These are phyloP conservation scores for Talaromyces sp. DNA, from an alignment of 2,329 filamentous ascomycete genomes.

Conservation along the genomic window DNA sequence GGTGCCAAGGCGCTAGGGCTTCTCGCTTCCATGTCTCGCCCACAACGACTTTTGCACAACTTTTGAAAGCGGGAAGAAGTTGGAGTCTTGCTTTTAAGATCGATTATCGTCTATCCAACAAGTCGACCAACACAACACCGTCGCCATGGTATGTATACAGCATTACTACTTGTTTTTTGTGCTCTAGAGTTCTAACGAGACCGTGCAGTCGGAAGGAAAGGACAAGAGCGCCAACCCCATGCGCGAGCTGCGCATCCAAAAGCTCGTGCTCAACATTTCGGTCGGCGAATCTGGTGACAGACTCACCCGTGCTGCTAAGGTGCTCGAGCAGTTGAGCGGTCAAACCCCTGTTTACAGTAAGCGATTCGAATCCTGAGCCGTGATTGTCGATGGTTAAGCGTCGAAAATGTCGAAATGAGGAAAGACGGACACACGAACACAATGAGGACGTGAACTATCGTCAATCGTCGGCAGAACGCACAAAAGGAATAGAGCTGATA, in stretches of 20 bases:
- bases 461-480: not conserved
- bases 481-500: conserved; percentile 20
- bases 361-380: conserved; percentile 35
- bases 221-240: conserved; percentile 94
- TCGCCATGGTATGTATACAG: conserved; percentile 46
- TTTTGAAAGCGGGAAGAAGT: conserved; percentile 13
- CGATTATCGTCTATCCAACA: conserved; percentile 30
- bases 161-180: not conserved
- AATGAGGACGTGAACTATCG: not conserved
- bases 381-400: not conserved
- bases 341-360: conserved; percentile 99
- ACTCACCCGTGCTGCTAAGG: conserved; percentile 99
- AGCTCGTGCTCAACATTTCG: conserved; percentile 99
- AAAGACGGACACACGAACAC: not conserved
- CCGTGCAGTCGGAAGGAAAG: conserved; percentile 61
- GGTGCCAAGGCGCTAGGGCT: conserved; percentile 21
- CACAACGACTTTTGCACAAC: conserved; percentile 21
- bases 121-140: conserved; percentile 40
- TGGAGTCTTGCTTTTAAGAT: conserved; percentile 20
- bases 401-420: conserved; percentile 1
- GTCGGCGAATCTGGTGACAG: conserved; percentile 99
- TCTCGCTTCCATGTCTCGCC: conserved; percentile 20
- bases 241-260: conserved; percentile 99
- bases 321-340: conserved; percentile 98
- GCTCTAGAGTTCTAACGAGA: conserved; percentile 15